Evolutionary conservation across 169 alveolate genomes (phyloP).

Genomic region (Neospora caninum): DNA sequence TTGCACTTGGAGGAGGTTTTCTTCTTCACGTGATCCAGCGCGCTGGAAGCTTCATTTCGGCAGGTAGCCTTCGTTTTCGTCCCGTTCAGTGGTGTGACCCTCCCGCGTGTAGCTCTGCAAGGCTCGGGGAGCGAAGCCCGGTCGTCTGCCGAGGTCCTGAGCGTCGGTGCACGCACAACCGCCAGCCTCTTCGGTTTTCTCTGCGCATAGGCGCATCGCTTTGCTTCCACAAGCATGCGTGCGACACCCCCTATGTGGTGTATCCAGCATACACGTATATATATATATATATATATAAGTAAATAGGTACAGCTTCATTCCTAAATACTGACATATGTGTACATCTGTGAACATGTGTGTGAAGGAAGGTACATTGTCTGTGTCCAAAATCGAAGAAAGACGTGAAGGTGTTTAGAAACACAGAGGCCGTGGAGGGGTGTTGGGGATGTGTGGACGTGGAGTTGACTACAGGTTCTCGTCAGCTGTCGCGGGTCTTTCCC

Average conservation of each 20-base stretch:
- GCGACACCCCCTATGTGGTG: too few species aligned
- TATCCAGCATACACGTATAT: too few species aligned
- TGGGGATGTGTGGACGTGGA: too few species aligned
- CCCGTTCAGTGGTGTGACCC: too few species aligned
- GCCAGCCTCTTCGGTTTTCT: neutral
- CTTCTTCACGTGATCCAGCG: slow-evolving; percentile 14
- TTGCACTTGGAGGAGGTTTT: slow-evolving; percentile 20
- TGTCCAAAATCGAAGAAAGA: too few species aligned
- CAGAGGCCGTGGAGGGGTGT: too few species aligned
- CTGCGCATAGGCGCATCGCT: neutral
- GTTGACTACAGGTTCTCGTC: neutral
- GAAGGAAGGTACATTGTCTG: neutral
- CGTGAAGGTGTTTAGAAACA: too few species aligned
- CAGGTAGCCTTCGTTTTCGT: neutral
- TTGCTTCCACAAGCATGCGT: too few species aligned
- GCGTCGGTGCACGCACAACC: too few species aligned
- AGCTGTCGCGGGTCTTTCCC: neutral
- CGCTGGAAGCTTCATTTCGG: neutral
- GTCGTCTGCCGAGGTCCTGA: too few species aligned
- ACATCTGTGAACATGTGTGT: neutral
- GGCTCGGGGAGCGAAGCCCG: too few species aligned
- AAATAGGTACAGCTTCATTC: neutral
- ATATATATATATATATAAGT: too few species aligned
- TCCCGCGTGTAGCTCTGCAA: neutral
- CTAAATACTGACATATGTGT: neutral